phyloP scores from a whole-genome alignment of 345 rosid genomes.

The Rhizophora mangle region DNA sequence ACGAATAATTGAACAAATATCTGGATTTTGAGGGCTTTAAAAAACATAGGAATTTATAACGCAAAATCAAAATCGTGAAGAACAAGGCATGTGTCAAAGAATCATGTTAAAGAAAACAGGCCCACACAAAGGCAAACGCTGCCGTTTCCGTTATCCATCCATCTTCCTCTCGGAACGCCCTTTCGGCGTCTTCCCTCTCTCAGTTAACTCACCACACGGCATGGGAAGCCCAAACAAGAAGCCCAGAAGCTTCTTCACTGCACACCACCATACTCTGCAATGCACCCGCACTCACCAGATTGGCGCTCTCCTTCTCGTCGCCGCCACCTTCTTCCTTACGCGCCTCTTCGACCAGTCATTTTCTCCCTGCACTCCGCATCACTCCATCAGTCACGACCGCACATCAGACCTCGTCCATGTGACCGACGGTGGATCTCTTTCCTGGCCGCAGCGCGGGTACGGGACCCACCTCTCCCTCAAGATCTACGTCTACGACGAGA shows the following conservation, averaged over 20 bases:
- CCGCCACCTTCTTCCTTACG: slow-evolving; percentile 77
- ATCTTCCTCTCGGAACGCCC: too few relatives aligned
- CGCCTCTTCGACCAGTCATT: slow-evolving; percentile 64
- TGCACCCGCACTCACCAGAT: slow-evolving; percentile 93
- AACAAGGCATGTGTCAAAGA: too few relatives aligned
- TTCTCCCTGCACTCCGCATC: slow-evolving; percentile 35
- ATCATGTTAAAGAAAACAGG: too few relatives aligned
- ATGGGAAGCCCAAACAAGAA: slow-evolving; percentile 32
- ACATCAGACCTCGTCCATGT: slow-evolving; percentile 16
- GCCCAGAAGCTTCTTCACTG: slow-evolving; percentile 33
- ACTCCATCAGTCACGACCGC: slow-evolving; percentile 13
- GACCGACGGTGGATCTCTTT: slow-evolving; percentile 24
- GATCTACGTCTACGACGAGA: slow-evolving; percentile 85
- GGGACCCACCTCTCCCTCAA: slow-evolving; percentile 59
- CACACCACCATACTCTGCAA: slow-evolving; percentile 45
- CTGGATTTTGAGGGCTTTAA: too few relatives aligned
- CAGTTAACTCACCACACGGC: too few relatives aligned
- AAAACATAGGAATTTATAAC: too few relatives aligned
- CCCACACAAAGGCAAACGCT: too few relatives aligned
- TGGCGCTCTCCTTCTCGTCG: slow-evolving; percentile 65
- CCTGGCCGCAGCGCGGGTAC: slow-evolving; percentile 69
- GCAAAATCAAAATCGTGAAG: too few relatives aligned
- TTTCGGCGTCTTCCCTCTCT: too few relatives aligned
- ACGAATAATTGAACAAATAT: too few relatives aligned
- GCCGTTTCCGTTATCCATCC: too few relatives aligned